A percentile compares a stretch with the other conserved stretches of the same genome.
Evolutionary conservation across 2,329 filamentous ascomycete genomes (phyloP).

Genomic region (Pseudogymnoascus sp.): DNA sequence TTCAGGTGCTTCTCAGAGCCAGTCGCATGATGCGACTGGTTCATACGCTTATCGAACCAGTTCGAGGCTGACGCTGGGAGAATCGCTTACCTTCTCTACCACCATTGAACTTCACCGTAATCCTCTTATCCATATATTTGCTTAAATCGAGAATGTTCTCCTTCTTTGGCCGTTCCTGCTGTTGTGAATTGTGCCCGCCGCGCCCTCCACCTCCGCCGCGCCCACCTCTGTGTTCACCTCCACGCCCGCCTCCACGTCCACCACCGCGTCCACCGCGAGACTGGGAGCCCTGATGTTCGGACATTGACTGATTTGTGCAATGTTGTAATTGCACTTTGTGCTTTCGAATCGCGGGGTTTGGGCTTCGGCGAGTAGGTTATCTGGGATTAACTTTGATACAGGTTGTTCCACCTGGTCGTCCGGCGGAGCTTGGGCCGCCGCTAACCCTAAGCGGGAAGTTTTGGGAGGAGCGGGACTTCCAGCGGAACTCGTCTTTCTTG

Average conservation of each 20-base stretch:
- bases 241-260: slow-evolving; percentile 26
- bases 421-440: slow-evolving; percentile 6
- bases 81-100: slow-evolving; percentile 69
- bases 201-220: slow-evolving; percentile 44
- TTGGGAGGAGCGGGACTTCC: slow-evolving; percentile 7
- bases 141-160: slow-evolving; percentile 94
- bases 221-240: slow-evolving; percentile 31
- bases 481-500: neutral
- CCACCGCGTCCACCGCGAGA: slow-evolving; percentile 35
- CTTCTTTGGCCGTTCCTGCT: slow-evolving; percentile 83
- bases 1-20: neutral
- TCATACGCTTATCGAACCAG: neutral
- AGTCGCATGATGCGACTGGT: neutral
- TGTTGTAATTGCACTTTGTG: slow-evolving; percentile 9
- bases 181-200: slow-evolving; percentile 37
- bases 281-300: slow-evolving; percentile 4
- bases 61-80: neutral
- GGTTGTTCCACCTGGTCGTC: slow-evolving; percentile 5
- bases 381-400: slow-evolving; percentile 6
- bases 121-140: slow-evolving; percentile 96
- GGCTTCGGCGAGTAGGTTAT: slow-evolving; percentile 1
- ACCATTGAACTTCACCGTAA: slow-evolving; percentile 94
- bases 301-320: slow-evolving; percentile 7
- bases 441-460: slow-evolving; percentile 9
- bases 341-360: slow-evolving; percentile 9